Conservation (phyloP, 2,329 filamentous ascomycete species). For the Paraphaeosphaeria sporulosa region DNA sequence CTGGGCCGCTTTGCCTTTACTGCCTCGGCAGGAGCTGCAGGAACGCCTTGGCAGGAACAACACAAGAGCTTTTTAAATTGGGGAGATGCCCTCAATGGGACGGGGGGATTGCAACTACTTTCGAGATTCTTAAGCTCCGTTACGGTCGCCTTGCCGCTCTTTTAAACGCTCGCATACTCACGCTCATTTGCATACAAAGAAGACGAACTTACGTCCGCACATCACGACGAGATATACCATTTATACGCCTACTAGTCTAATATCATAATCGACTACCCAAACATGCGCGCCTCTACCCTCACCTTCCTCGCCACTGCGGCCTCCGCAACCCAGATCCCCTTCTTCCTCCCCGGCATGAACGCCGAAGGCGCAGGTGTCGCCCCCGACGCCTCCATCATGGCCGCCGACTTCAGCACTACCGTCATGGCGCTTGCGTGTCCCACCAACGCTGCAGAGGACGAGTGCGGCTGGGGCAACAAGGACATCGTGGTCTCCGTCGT, state of each 20-base stretch:
- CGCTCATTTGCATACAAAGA: constrained; percentile 3
- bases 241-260: too few species aligned
- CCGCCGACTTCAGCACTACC: constrained; percentile 31
- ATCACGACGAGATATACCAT: neutral
- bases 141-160: neutral
- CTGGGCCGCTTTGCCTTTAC: neutral
- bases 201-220: neutral
- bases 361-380: constrained; percentile 23
- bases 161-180: neutral
- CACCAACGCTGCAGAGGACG: constrained; percentile 22
- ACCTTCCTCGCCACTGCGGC: neutral
- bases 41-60: neutral
- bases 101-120: neutral
- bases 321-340: constrained; percentile 6
- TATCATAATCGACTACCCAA: too few species aligned
- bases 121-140: too few species aligned
- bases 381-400: constrained; percentile 34
- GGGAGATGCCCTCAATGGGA: neutral
- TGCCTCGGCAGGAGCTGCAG: too few species aligned
- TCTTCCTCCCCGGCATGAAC: constrained; percentile 10
- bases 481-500: constrained; percentile 28
- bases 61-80: neutral
- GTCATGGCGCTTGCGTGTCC: constrained; percentile 34
- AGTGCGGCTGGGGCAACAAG: constrained; percentile 37
- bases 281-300: constrained; percentile 2